Evolutionary conservation across 2,329 filamentous ascomycete species (phyloP).

Genomic region (Didymella segeticola): DNA sequence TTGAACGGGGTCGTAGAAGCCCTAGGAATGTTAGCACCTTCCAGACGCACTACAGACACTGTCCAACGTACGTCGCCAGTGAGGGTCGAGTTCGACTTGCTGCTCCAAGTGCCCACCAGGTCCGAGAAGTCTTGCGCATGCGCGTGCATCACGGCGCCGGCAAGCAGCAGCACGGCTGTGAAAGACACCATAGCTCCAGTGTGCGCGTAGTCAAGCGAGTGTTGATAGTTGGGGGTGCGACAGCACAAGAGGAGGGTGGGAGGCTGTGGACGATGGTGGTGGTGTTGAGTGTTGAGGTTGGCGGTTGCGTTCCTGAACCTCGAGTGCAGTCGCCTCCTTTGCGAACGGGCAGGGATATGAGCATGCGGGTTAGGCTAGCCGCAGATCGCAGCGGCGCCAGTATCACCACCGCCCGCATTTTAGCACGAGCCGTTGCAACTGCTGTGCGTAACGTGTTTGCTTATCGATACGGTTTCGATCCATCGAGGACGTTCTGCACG

Average conservation of each 20-base stretch:
- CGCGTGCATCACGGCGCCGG: constrained; percentile 45
- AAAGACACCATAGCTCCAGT: constrained; percentile 33
- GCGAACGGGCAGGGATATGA: constrained; percentile 27
- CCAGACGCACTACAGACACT: constrained; percentile 10
- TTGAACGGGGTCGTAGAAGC: constrained; percentile 72
- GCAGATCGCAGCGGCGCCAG: constrained; percentile 34
- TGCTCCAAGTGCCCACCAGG: constrained; percentile 74
- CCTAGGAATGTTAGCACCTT: constrained; percentile 52
- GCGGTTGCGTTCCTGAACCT: constrained; percentile 22
- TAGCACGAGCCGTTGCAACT: constrained; percentile 9
- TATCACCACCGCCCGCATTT: constrained; percentile 25
- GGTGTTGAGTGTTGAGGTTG: constrained; percentile 10
- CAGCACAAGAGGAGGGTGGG: constrained; percentile 2
- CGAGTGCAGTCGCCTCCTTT: constrained; percentile 22
- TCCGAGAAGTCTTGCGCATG: constrained; percentile 47
- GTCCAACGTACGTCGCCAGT: constrained; percentile 67
- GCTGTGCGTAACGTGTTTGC: background rate
- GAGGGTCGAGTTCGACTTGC: constrained; percentile 71
- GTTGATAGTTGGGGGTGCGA: constrained; percentile 4
- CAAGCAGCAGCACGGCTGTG: constrained; percentile 40
- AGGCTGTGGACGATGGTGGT: constrained; percentile 9
- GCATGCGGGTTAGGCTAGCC: constrained; percentile 32
- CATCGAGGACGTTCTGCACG: background rate
- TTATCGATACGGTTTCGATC: constrained; percentile 17
- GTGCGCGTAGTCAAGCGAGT: constrained; percentile 21